Conservation (phyloP, 1,139 yeast genomes). For the Taphrina communis region DNA sequence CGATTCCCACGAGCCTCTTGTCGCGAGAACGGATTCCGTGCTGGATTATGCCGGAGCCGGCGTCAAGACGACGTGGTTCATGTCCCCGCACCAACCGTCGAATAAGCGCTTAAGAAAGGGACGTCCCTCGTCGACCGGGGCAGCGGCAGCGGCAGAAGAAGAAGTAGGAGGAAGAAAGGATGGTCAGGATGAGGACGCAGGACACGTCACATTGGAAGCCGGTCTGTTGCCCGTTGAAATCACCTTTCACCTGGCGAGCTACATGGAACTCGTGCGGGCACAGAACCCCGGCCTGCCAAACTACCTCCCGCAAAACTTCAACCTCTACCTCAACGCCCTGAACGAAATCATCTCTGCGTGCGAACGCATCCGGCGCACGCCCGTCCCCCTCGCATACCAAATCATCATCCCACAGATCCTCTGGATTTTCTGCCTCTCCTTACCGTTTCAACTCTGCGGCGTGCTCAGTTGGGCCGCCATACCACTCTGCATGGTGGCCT, state of each 20-base stretch:
- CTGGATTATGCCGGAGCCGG: conserved; percentile 22
- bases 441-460: conserved; percentile 45
- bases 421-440: conserved; percentile 45
- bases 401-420: conserved; percentile 46
- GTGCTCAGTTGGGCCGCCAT: conserved; percentile 45
- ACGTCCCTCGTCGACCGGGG: neutral
- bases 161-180: neutral
- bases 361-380: conserved; percentile 45
- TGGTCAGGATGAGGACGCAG: neutral
- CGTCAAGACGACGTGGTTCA: conserved; percentile 27
- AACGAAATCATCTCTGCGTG: conserved; percentile 30
- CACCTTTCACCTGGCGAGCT: conserved; percentile 23
- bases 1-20: neutral
- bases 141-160: neutral
- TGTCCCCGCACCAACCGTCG: neutral
- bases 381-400: conserved; percentile 46
- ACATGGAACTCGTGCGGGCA: conserved; percentile 23
- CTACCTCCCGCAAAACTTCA: conserved; percentile 27
- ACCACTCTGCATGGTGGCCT: conserved; percentile 45
- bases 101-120: too few species aligned
- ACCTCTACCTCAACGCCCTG: conserved; percentile 9
- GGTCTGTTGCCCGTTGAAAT: conserved; percentile 44
- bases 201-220: conserved; percentile 14
- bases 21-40: neutral
- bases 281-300: conserved; percentile 13